These are phyloP conservation scores for Crataegus laevigata DNA, from an alignment of 306 rosid species.

Conservation along the genomic window DNA sequence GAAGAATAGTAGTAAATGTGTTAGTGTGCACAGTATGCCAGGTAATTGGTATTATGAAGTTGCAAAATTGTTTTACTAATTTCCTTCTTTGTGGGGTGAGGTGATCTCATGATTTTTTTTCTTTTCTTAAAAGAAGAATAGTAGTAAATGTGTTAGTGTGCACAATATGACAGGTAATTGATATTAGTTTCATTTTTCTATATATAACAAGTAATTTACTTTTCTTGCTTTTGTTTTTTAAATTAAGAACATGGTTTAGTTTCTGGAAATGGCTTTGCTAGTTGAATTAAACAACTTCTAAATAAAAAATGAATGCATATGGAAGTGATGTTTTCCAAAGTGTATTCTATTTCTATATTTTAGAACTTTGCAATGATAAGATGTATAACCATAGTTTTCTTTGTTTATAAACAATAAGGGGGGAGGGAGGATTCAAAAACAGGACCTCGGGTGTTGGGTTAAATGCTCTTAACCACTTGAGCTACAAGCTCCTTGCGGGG, in stretches of 20 bases:
- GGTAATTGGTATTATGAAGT: not conserved
- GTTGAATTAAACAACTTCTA: not conserved
- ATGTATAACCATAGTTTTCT: not conserved
- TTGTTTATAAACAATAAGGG: not conserved
- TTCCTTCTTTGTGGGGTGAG: not conserved
- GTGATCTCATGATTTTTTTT: not conserved
- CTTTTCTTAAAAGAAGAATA: not conserved
- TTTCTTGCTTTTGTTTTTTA: not conserved
- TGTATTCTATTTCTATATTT: not conserved
- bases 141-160: not conserved
- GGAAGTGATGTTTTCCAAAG: not conserved
- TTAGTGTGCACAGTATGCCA: not conserved
- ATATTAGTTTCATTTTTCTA: not conserved
- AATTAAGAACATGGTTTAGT: not conserved
- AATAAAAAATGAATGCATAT: not conserved
- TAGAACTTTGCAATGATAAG: not conserved
- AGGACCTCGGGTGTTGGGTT: not conserved
- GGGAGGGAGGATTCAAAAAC: not conserved
- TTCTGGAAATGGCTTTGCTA: not conserved
- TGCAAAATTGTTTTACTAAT: not conserved
- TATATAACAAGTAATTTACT: not conserved
- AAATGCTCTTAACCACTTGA: too few relatives aligned
- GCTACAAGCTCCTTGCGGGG: not conserved
- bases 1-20: not conserved
- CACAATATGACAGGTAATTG: not conserved